Conservation (phyloP, 768 basidiomycete genomes). For the Boletus subparvulus region DNA sequence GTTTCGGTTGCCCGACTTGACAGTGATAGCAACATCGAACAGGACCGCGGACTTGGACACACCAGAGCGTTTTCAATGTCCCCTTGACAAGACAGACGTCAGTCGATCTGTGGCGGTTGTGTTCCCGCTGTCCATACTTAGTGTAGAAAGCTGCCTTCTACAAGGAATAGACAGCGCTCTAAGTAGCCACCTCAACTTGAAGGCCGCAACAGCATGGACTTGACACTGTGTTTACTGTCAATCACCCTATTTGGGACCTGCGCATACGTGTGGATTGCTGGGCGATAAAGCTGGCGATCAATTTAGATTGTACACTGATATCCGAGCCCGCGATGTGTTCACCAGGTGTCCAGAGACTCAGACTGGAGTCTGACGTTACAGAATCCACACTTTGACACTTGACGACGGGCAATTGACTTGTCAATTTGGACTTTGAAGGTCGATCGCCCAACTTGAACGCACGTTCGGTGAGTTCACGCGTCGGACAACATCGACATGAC, state of each 20-base stretch:
- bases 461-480: neutral
- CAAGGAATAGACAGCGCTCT: neutral
- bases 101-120: slow-evolving; percentile 5
- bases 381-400: neutral
- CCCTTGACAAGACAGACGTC: slow-evolving; percentile 8
- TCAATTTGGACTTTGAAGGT: neutral
- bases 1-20: neutral
- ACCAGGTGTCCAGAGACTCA: neutral
- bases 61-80: neutral
- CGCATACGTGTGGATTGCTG: neutral
- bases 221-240: neutral
- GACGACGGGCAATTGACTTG: neutral
- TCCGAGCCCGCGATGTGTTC: neutral
- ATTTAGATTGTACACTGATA: neutral
- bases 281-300: neutral
- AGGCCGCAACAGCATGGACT: neutral
- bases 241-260: neutral
- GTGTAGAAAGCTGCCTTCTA: neutral
- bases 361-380: neutral
- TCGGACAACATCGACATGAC: neutral
- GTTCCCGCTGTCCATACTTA: neutral
- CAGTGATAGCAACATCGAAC: neutral
- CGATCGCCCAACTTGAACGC: neutral
- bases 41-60: neutral
- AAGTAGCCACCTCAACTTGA: neutral